Conservation (phyloP, 805 yeast species). For the Candida sakaeoensis region DNA sequence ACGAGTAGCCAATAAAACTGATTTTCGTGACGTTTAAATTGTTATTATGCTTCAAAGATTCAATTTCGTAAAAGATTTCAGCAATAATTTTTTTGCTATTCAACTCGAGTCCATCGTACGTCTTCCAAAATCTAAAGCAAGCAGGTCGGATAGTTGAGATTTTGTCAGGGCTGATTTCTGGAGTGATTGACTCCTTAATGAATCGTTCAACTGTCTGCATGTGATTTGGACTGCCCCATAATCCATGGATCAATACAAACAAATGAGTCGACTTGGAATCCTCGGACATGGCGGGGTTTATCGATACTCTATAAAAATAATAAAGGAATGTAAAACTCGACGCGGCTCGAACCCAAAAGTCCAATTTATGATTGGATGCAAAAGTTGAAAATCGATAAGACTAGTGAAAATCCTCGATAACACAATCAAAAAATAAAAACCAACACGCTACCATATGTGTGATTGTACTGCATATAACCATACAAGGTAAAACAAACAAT, state of each 20-base stretch:
- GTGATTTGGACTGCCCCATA: slow-evolving; percentile 44
- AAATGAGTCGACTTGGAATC: slow-evolving; percentile 23
- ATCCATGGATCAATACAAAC: slow-evolving; percentile 39
- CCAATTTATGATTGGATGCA: background rate
- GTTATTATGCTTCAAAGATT: slow-evolving; percentile 28
- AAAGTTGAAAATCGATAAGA: background rate
- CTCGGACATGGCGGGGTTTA: background rate
- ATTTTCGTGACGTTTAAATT: slow-evolving; percentile 51
- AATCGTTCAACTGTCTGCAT: slow-evolving; percentile 35
- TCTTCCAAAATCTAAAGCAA: slow-evolving; percentile 40
- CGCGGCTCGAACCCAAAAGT: too few species aligned
- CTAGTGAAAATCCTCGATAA: too few species aligned
- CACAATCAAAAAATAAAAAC: too few species aligned
- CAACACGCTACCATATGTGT: background rate
- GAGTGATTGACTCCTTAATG: slow-evolving; percentile 21
- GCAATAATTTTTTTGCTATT: slow-evolving; percentile 33
- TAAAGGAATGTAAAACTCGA: too few species aligned
- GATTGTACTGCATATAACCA: background rate
- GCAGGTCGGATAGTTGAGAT: slow-evolving; percentile 37
- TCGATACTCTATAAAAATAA: too few species aligned
- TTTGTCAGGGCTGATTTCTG: slow-evolving; percentile 20
- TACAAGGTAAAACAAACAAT: background rate
- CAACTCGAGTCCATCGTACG: slow-evolving; percentile 38
- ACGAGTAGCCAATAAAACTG: slow-evolving; percentile 80
- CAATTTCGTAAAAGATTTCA: slow-evolving; percentile 40